Percentiles rank a stretch among this genome's conserved stretches.
These are phyloP conservation scores for Brassica napus DNA, from an alignment of 345 rosid species.

Conservation along the genomic window Da-Ae NC_063442.1:41647001-41647500, in stretches of 20 bases:
- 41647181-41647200: neutral
- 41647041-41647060: neutral
- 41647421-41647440: neutral
- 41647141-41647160: constrained; percentile 15
- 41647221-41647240: too few species aligned
- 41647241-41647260: too few species aligned
- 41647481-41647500: neutral
- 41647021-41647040: too few species aligned
- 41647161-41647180: neutral
- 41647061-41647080: constrained; percentile 4
- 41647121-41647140: neutral
- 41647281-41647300: too few species aligned
- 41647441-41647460: neutral
- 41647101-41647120: neutral
- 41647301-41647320: neutral
- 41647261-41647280: too few species aligned
- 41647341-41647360: neutral
- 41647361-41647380: neutral
- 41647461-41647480: neutral
- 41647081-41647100: neutral
- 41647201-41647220: too few species aligned
- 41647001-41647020: too few species aligned
- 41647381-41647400: constrained; percentile 1
- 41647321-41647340: too few species aligned
- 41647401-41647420: neutral